Conservation (phyloP, 176 grass and related monocot genomes). For the Pontederia crassipes region DNA sequence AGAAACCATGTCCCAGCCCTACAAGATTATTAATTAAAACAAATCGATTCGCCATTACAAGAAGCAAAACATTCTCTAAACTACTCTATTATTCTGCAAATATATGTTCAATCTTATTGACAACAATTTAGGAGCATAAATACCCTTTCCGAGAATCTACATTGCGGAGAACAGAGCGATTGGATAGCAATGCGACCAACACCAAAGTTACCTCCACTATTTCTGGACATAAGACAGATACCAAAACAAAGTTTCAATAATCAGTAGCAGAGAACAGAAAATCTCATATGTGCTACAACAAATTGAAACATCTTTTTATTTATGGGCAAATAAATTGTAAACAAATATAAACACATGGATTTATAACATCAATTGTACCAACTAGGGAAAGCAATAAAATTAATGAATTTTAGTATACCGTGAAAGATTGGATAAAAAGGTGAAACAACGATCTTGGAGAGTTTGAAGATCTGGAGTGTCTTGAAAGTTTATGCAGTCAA, state of each 20-base stretch:
- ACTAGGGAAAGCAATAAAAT: background rate
- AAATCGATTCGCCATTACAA: background rate
- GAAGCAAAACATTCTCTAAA: background rate
- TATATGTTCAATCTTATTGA: background rate
- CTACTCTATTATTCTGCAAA: background rate
- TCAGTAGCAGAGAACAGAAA: background rate
- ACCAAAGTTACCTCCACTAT: constrained; percentile 39
- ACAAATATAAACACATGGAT: background rate
- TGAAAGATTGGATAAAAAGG: constrained; percentile 59
- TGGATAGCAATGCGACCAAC: constrained; percentile 84
- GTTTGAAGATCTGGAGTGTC: constrained; percentile 29
- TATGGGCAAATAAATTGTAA: too few species aligned
- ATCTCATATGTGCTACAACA: too few species aligned
- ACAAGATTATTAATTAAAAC: constrained; percentile 10
- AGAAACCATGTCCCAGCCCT: constrained; percentile 89
- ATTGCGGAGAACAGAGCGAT: constrained; percentile 77
- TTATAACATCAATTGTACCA: background rate
- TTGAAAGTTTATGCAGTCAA: constrained; percentile 72
- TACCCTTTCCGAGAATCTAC: constrained; percentile 75
- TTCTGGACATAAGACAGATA: constrained; percentile 29
- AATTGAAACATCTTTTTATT: too few species aligned
- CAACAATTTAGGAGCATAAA: constrained; percentile 1
- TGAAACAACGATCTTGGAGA: constrained; percentile 35
- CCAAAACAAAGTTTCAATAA: constrained; percentile 6
- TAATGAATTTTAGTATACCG: constrained; percentile 30